Evolutionary conservation across 495 filamentous ascomycete genomes (phyloP).

Genomic region (Poronia punctata): DNA sequence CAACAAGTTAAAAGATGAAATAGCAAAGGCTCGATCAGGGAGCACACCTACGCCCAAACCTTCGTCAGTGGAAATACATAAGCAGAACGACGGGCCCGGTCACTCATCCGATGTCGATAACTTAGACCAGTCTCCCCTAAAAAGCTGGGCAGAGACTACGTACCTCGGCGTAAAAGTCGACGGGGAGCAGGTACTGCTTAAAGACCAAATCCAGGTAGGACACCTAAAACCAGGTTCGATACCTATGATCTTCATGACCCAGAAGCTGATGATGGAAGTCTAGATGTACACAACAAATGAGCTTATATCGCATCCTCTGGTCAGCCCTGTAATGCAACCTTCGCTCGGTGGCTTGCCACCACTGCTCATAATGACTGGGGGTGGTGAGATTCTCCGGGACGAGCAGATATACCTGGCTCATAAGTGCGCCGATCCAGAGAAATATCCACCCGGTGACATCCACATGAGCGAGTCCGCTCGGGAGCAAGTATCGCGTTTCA

Average conservation of each 20-base stretch:
- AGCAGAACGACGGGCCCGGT: constrained; percentile 13
- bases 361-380: constrained; percentile 75
- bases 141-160: constrained; percentile 31
- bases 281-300: constrained; percentile 85
- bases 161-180: constrained; percentile 60
- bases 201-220: constrained; percentile 77
- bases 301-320: constrained; percentile 75
- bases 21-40: constrained; percentile 24
- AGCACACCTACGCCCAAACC: constrained; percentile 12
- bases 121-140: constrained; percentile 6
- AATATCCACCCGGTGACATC: constrained; percentile 61
- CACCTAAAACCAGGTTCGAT: no score
- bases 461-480: constrained; percentile 54
- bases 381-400: constrained; percentile 81
- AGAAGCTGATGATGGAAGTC: not conserved
- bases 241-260: not conserved
- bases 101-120: constrained; percentile 7
- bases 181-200: constrained; percentile 61
- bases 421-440: constrained; percentile 75
- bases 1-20: constrained; percentile 24
- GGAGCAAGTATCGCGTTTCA: constrained; percentile 58
- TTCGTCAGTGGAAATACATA: constrained; percentile 13
- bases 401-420: constrained; percentile 94
- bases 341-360: constrained; percentile 85
- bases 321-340: constrained; percentile 79